Conservation (phyloP, 2,329 filamentous ascomycete species). For the Fusarium hostae region DNA sequence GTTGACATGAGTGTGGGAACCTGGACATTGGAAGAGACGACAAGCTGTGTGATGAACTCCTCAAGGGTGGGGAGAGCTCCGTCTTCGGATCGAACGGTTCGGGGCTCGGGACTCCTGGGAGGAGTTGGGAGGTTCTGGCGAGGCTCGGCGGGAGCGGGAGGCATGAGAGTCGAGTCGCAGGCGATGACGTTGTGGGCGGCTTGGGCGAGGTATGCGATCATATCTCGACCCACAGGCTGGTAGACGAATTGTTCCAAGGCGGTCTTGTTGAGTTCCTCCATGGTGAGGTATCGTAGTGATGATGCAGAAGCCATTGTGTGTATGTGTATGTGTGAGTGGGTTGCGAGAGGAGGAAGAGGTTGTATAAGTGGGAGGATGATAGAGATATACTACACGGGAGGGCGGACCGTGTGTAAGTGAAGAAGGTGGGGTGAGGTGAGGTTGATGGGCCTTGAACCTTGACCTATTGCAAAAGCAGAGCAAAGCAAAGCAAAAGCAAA, state of each 20-base stretch:
- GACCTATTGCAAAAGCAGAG: slow-evolving; percentile 21
- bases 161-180: slow-evolving; percentile 74
- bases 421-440: slow-evolving; percentile 19
- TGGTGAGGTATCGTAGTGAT: slow-evolving; percentile 57
- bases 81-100: slow-evolving; percentile 60
- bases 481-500: slow-evolving; percentile 3
- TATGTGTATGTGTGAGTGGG: slow-evolving; percentile 9
- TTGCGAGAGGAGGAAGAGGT: slow-evolving; percentile 17
- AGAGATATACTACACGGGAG: slow-evolving; percentile 34
- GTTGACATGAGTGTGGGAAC: slow-evolving; percentile 97
- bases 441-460: slow-evolving; percentile 4
- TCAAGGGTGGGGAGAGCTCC: slow-evolving; percentile 80
- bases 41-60: slow-evolving; percentile 90
- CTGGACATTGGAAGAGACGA: slow-evolving; percentile 94
- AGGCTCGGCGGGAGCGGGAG: slow-evolving; percentile 51
- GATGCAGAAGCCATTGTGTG: slow-evolving; percentile 45
- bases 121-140: slow-evolving; percentile 60
- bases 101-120: slow-evolving; percentile 61
- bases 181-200: slow-evolving; percentile 83
- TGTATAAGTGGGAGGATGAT: slow-evolving; percentile 19
- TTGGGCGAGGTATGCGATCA: slow-evolving; percentile 80
- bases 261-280: slow-evolving; percentile 72
- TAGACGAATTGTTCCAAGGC: slow-evolving; percentile 86
- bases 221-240: slow-evolving; percentile 76
- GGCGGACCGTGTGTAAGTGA: slow-evolving; percentile 33